Evolutionary conservation across 2,329 filamentous ascomycete genomes (phyloP).

Genomic region (Fonsecaea pugnacius): DNA sequence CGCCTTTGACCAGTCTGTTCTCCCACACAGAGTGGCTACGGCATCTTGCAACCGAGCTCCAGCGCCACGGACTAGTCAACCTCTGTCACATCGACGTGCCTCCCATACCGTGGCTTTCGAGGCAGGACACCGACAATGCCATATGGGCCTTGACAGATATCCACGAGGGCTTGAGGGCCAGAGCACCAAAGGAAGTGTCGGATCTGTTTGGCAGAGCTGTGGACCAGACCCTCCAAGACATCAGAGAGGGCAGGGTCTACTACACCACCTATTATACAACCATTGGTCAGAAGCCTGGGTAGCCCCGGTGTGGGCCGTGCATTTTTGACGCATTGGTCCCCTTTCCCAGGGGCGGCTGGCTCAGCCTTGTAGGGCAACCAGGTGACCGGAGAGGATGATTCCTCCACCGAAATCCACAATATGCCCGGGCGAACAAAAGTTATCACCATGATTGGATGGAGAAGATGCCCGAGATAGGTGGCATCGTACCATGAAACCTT

Average conservation of each 20-base stretch:
- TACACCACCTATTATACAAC: slow-evolving; percentile 14
- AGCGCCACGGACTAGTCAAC: slow-evolving; percentile 4
- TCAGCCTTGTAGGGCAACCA: not conserved
- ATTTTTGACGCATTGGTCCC: not conserved
- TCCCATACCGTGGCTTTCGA: slow-evolving; percentile 10
- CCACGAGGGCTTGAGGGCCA: slow-evolving; percentile 1
- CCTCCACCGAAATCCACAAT: no score
- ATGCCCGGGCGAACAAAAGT: not conserved
- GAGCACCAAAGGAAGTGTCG: not conserved
- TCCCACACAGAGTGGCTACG: slow-evolving; percentile 8
- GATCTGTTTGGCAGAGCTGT: slow-evolving; percentile 8
- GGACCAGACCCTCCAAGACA: slow-evolving; percentile 11
- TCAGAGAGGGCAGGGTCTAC: slow-evolving; percentile 6
- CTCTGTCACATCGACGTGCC: not conserved
- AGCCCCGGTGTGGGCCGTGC: not conserved
- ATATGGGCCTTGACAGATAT: slow-evolving; percentile 17
- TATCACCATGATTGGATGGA: not conserved
- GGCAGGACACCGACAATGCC: slow-evolving; percentile 16
- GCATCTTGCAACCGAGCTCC: slow-evolving; percentile 4
- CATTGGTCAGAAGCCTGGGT: slow-evolving; percentile 17
- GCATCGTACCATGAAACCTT: not conserved
- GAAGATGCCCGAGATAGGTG: not conserved
- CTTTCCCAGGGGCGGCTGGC: not conserved
- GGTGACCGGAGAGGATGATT: not conserved
- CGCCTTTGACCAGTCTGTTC: slow-evolving; percentile 2